Conservation (phyloP, 2,329 filamentous ascomycete genomes). For the Aspergillus quadricinctus region DNA sequence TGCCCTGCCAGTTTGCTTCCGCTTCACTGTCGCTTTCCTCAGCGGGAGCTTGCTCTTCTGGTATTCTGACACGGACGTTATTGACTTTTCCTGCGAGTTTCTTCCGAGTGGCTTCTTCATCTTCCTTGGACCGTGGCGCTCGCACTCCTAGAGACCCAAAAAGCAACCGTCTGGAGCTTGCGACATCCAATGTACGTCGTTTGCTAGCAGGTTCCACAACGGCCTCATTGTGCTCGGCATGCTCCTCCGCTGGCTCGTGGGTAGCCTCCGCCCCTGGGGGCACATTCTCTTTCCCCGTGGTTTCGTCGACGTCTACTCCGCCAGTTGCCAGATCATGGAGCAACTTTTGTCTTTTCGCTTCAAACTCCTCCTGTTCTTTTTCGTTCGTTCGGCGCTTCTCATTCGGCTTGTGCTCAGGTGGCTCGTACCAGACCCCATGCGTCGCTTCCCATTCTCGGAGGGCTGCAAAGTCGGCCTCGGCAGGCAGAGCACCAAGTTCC, state of each 20-base stretch:
- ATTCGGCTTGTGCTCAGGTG: constrained; percentile 13
- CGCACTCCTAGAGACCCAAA: constrained; percentile 69
- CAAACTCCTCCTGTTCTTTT: constrained; percentile 43
- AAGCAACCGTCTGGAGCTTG: constrained; percentile 62
- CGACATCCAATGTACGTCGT: constrained; percentile 51
- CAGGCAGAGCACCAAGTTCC: constrained; percentile 48
- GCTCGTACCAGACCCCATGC: constrained; percentile 20
- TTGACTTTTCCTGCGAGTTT: constrained; percentile 55
- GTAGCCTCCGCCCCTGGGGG: constrained; percentile 14
- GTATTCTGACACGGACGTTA: constrained; percentile 25
- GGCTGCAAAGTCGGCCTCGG: constrained; percentile 49
- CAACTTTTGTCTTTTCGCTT: constrained; percentile 48
- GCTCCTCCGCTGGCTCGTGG: constrained; percentile 7
- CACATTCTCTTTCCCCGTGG: constrained; percentile 28
- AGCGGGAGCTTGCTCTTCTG: constrained; percentile 20
- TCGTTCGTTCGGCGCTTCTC: constrained; percentile 12
- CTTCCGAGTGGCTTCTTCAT: constrained; percentile 60
- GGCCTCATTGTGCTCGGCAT: constrained; percentile 7
- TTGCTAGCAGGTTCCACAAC: constrained; percentile 17
- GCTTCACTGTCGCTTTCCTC: constrained; percentile 41
- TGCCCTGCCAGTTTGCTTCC: constrained; percentile 66
- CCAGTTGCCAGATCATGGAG: constrained; percentile 50
- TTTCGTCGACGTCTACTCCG: constrained; percentile 46
- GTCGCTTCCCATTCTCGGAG: constrained; percentile 37
- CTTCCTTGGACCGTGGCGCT: constrained; percentile 63